Percentiles rank a stretch among this genome's conserved stretches.
Evolutionary conservation across 805 yeast species (phyloP).

Genomic region (Barnettozyma pratensis): DNA sequence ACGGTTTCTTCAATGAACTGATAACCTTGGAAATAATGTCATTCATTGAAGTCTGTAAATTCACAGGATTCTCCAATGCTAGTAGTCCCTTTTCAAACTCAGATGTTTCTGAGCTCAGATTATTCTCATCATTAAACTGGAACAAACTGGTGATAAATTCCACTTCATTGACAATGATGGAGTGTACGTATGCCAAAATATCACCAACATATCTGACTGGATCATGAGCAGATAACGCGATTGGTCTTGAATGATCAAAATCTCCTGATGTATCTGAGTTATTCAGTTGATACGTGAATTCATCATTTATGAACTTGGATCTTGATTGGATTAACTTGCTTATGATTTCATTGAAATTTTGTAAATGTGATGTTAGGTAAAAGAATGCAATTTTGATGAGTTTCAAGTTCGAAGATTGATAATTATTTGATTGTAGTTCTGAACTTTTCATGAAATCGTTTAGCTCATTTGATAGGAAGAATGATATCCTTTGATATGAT

Average conservation of each 20-base stretch:
- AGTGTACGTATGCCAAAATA: conserved; percentile 81
- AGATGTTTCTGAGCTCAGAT: conserved; percentile 15
- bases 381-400: conserved; percentile 30
- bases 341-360: conserved; percentile 54
- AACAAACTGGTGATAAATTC: conserved; percentile 69
- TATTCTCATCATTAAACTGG: conserved; percentile 26
- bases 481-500: conserved; percentile 51
- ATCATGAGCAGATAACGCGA: conserved; percentile 68
- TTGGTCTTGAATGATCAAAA: conserved; percentile 35
- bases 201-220: conserved; percentile 82
- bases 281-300: conserved; percentile 56
- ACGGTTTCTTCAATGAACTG: conserved; percentile 50
- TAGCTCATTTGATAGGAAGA: conserved; percentile 32
- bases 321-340: conserved; percentile 64
- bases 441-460: conserved; percentile 11
- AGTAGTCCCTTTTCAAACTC: conserved; percentile 29
- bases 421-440: conserved; percentile 12
- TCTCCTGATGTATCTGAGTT: conserved; percentile 16
- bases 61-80: conserved; percentile 13
- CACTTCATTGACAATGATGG: conserved; percentile 79
- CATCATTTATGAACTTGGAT: conserved; percentile 57
- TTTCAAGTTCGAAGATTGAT: conserved; percentile 9
- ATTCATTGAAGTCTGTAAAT: conserved; percentile 14
- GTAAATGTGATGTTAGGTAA: conserved; percentile 36
- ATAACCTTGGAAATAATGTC: conserved; percentile 46